Percentiles rank a stretch among this genome's conserved stretches.
These are phyloP conservation scores for Saccharomycopsis sp. DNA, from an alignment of 805 yeast genomes.

Conservation along the genomic window DNA sequence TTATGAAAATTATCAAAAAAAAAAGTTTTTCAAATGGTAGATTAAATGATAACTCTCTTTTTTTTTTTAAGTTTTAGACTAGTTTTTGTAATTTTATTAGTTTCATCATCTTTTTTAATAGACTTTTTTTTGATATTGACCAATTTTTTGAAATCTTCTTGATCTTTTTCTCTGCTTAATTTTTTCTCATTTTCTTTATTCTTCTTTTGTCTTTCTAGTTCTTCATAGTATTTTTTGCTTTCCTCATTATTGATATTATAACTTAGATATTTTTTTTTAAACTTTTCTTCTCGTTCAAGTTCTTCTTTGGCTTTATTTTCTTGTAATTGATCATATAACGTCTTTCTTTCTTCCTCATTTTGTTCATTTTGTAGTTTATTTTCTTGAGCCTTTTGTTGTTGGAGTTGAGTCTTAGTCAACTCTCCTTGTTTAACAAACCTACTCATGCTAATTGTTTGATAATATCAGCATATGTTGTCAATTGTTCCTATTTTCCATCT, in stretches of 20 bases:
- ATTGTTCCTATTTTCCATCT: no score
- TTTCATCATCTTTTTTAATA: not conserved
- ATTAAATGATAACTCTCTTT: not conserved
- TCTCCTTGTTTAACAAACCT: conserved; percentile 6
- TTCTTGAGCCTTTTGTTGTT: conserved; percentile 1
- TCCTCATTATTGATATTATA: conserved; percentile 6
- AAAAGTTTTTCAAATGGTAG: not conserved
- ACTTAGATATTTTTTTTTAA: conserved; percentile 7
- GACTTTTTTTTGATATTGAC: not conserved
- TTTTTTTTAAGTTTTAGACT: not conserved
- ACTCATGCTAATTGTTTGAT: no score
- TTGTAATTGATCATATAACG: conserved; percentile 9
- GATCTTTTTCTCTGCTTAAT: not conserved
- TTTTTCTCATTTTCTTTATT: conserved; percentile 2
- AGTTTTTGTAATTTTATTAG: not conserved
- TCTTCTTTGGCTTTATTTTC: conserved; percentile 6
- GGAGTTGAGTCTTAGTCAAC: conserved; percentile 2
- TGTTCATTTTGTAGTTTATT: conserved; percentile 1
- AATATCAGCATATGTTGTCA: no score
- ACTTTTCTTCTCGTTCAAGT: conserved; percentile 2
- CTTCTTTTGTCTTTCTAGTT: conserved; percentile 1
- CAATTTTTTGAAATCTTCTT: conserved; percentile 1
- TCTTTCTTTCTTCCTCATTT: conserved; percentile 2
- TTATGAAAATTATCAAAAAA: not conserved
- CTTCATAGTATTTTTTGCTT: conserved; percentile 1